phyloP scores from a whole-genome alignment of 805 yeast species.

The Metschnikowia anglica region DNA sequence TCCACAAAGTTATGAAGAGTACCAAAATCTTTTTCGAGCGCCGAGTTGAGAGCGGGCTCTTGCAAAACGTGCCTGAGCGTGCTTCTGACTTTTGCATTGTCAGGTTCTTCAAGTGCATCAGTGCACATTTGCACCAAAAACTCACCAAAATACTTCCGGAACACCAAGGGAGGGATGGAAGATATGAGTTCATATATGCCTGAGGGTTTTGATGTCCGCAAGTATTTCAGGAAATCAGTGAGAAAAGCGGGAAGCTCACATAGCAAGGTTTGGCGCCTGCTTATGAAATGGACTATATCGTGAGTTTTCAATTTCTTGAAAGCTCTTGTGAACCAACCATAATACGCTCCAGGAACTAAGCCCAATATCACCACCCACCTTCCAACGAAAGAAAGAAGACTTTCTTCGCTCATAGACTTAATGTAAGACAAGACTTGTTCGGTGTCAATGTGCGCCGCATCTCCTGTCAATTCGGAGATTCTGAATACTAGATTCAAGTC shows the following conservation, averaged over 20 bases:
- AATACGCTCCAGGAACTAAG: slow-evolving; percentile 25
- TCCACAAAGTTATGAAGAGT: slow-evolving; percentile 21
- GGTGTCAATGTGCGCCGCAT: slow-evolving; percentile 27
- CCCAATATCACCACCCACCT: slow-evolving; percentile 59
- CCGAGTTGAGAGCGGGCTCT: slow-evolving; percentile 55
- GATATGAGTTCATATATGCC: slow-evolving; percentile 7
- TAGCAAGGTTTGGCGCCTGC: slow-evolving; percentile 3
- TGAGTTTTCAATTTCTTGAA: not conserved
- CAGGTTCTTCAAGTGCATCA: slow-evolving; percentile 5
- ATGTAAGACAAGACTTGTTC: slow-evolving; percentile 10
- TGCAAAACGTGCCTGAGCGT: slow-evolving; percentile 42
- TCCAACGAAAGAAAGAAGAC: slow-evolving; percentile 12
- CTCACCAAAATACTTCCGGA: slow-evolving; percentile 14
- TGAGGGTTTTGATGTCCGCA: not conserved
- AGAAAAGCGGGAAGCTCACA: slow-evolving; percentile 16
- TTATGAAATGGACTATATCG: slow-evolving; percentile 5
- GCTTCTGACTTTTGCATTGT: slow-evolving; percentile 11
- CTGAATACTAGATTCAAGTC: slow-evolving; percentile 44
- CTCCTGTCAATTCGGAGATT: slow-evolving; percentile 44
- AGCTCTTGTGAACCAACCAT: slow-evolving; percentile 8
- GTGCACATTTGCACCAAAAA: slow-evolving; percentile 3
- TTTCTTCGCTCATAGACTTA: slow-evolving; percentile 14
- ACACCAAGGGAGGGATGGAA: slow-evolving; percentile 11
- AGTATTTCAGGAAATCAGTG: slow-evolving; percentile 5
- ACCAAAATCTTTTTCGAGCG: slow-evolving; percentile 45